These are phyloP conservation scores for Phaeolepiota aurea DNA, from an alignment of 768 basidiomycete species.

Conservation along the genomic window DNA sequence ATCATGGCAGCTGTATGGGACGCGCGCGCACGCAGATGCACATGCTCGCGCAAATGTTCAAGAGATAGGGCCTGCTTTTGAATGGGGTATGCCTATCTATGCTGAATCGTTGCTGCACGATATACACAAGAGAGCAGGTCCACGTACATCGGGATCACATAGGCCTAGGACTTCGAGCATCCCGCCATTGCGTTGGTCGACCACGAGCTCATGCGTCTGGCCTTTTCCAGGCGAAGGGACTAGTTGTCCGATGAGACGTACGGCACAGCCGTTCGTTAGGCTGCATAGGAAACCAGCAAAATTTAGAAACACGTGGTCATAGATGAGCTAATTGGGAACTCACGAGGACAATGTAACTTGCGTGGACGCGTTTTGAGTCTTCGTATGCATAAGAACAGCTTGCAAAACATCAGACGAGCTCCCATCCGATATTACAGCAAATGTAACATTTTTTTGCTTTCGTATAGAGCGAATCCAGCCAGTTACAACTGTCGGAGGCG, in stretches of 20 bases:
- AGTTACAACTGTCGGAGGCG: too few species aligned
- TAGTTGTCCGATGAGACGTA: constrained; percentile 34
- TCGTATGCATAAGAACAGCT: constrained; percentile 49
- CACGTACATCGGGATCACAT: constrained; percentile 36
- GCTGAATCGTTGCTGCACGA: not conserved
- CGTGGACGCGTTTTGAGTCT: constrained; percentile 21
- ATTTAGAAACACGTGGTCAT: too few species aligned
- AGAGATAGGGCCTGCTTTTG: constrained; percentile 79
- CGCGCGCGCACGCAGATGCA: constrained; percentile 83
- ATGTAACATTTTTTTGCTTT: constrained; percentile 82
- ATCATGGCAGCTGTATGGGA: constrained; percentile 65
- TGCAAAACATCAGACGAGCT: constrained; percentile 66
- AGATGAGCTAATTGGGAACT: too few species aligned
- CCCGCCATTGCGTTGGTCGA: constrained; percentile 22
- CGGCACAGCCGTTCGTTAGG: constrained; percentile 32
- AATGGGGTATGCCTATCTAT: constrained; percentile 73
- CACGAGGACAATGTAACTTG: too few species aligned
- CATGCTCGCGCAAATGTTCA: constrained; percentile 78
- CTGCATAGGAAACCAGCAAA: too few species aligned
- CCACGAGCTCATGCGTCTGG: constrained; percentile 39
- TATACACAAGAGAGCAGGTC: not conserved
- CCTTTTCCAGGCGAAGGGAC: constrained; percentile 34
- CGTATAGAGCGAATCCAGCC: constrained; percentile 87
- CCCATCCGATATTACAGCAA: constrained; percentile 78
- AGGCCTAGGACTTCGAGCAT: constrained; percentile 32